Conservation (phyloP, 2,329 filamentous ascomycete genomes). For the Plenodomus biglobosus region DNA sequence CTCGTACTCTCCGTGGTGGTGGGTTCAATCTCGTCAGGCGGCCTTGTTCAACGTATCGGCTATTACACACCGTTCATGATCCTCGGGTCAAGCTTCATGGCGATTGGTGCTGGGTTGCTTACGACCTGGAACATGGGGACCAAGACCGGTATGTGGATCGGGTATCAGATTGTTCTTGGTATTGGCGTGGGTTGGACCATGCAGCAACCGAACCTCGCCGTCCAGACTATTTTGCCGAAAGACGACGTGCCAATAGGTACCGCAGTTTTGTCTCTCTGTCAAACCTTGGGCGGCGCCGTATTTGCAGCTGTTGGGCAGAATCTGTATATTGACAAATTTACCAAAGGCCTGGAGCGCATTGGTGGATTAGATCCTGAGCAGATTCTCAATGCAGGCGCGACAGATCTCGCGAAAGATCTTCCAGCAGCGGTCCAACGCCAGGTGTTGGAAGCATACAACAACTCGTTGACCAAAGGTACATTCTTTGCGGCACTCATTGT, state of each 20-base stretch:
- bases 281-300: conserved; percentile 50
- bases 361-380: conserved; percentile 44
- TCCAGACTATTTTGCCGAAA: conserved; percentile 46
- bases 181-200: conserved; percentile 49
- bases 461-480: conserved; percentile 37
- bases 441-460: conserved; percentile 35
- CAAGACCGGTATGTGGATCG: conserved; percentile 34
- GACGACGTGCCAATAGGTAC: conserved; percentile 49
- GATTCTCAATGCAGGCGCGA: conserved; percentile 55
- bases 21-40: conserved; percentile 45
- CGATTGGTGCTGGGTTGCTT: conserved; percentile 49
- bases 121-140: conserved; percentile 45
- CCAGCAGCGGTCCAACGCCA: conserved; percentile 11
- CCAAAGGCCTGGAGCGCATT: conserved; percentile 36
- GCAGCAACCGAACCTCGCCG: conserved; percentile 50
- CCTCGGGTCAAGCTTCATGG: conserved; percentile 43
- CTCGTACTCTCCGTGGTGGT: conserved; percentile 49
- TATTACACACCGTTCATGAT: conserved; percentile 55
- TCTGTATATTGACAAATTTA: conserved; percentile 49
- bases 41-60: conserved; percentile 44
- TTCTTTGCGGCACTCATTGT: conserved; percentile 64
- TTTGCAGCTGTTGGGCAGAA: conserved; percentile 52
- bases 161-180: conserved; percentile 34
- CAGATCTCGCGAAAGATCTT: conserved; percentile 53
- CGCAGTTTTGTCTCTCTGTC: conserved; percentile 48